Conservation (phyloP, 2,329 filamentous ascomycete species). For the Lachnum nothofagi region DNA sequence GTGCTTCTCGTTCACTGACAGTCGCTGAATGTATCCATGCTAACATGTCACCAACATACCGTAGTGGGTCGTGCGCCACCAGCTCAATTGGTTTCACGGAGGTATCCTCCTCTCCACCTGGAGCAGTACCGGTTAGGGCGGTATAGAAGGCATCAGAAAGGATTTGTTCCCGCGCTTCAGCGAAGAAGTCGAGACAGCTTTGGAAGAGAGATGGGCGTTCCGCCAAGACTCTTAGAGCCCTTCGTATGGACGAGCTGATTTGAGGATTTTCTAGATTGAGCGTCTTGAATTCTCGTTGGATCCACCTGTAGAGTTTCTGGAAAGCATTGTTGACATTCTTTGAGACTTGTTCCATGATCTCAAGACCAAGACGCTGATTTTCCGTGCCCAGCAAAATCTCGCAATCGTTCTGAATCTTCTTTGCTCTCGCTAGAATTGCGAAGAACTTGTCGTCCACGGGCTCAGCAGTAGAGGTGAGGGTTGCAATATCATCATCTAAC, state of each 20-base stretch:
- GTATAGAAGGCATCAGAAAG: conserved; percentile 85
- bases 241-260: conserved; percentile 77
- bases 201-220: conserved; percentile 88
- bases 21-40: conserved; percentile 94
- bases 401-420: conserved; percentile 82
- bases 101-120: conserved; percentile 53
- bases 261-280: conserved; percentile 92
- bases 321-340: conserved; percentile 83
- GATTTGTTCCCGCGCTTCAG: conserved; percentile 80
- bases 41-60: conserved; percentile 95
- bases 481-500: conserved; percentile 71
- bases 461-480: conserved; percentile 71
- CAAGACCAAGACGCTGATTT: conserved; percentile 78
- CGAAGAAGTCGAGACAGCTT: conserved; percentile 87
- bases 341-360: conserved; percentile 86
- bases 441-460: conserved; percentile 87
- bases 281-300: conserved; percentile 86
- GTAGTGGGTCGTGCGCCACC: conserved; percentile 81
- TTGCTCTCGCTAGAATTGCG: conserved; percentile 67
- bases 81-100: conserved; percentile 87
- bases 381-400: conserved; percentile 85
- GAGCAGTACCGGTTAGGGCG: conserved; percentile 70
- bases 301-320: conserved; percentile 93
- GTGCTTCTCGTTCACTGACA: conserved; percentile 86
- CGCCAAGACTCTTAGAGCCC: conserved; percentile 78